Evolutionary conservation across 2,329 filamentous ascomycete genomes (phyloP).

Genomic region (Neonectria faginata): DNA sequence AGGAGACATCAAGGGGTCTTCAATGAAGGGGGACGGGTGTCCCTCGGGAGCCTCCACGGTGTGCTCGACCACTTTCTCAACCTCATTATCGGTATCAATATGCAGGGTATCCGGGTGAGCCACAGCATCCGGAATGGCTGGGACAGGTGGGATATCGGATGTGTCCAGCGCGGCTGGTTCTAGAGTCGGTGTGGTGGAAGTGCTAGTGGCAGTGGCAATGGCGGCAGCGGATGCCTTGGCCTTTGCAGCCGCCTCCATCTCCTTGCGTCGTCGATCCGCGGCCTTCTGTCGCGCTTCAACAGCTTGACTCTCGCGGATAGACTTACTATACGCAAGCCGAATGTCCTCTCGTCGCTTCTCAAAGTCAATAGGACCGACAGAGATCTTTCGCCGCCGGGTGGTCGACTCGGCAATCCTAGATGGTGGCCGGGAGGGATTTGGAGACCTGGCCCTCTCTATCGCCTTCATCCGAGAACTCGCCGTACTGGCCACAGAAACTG

Average conservation of each 20-base stretch:
- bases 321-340: slow-evolving; percentile 85
- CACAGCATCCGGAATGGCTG: slow-evolving; percentile 35
- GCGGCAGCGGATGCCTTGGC: slow-evolving; percentile 52
- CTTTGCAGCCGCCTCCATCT: slow-evolving; percentile 60
- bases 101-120: slow-evolving; percentile 28
- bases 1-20: slow-evolving; percentile 36
- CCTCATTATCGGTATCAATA: slow-evolving; percentile 24
- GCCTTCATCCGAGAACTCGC: slow-evolving; percentile 75
- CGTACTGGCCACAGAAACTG: slow-evolving; percentile 80
- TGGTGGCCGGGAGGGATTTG: slow-evolving; percentile 50
- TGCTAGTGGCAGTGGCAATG: slow-evolving; percentile 33
- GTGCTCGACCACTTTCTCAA: slow-evolving; percentile 25
- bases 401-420: slow-evolving; percentile 53
- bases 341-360: slow-evolving; percentile 85
- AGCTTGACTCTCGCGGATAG: slow-evolving; percentile 79
- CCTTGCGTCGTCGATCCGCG: slow-evolving; percentile 63
- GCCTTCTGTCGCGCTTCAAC: slow-evolving; percentile 65
- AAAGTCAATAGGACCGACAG: slow-evolving; percentile 83
- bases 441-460: slow-evolving; percentile 66
- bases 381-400: slow-evolving; percentile 63
- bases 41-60: slow-evolving; percentile 26
- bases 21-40: slow-evolving; percentile 34
- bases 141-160: slow-evolving; percentile 39
- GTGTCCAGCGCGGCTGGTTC: slow-evolving; percentile 31
- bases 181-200: slow-evolving; percentile 34